Evolutionary conservation across 805 yeast genomes (phyloP).

Genomic region (Hanseniaspora valbyensis): DNA sequence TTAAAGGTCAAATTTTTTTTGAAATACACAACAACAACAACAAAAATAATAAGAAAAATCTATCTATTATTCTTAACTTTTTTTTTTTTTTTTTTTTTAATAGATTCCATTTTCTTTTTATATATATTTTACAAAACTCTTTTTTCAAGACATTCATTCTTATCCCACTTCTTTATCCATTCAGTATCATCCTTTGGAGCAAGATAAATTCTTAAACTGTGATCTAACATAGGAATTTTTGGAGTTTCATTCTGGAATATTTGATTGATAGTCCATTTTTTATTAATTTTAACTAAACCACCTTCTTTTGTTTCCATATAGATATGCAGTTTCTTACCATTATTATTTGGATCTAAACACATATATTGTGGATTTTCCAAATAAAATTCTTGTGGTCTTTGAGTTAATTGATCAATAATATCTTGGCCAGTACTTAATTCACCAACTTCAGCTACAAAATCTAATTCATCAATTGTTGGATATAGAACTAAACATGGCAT

Average conservation of each 20-base stretch:
- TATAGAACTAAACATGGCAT: constrained; percentile 72
- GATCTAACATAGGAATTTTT: constrained; percentile 66
- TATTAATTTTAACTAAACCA: constrained; percentile 77
- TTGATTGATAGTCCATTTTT: constrained; percentile 53
- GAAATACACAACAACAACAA: too few relatives aligned
- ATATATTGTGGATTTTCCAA: constrained; percentile 31
- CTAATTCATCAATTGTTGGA: constrained; percentile 77
- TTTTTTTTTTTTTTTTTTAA: too few relatives aligned
- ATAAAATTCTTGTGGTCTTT: constrained; percentile 62
- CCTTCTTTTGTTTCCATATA: constrained; percentile 76
- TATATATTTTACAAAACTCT: constrained; percentile 23
- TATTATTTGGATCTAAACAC: constrained; percentile 37
- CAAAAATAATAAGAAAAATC: too few relatives aligned
- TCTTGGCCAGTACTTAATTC: constrained; percentile 61
- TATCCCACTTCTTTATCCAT: constrained; percentile 63
- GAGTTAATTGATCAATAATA: constrained; percentile 46
- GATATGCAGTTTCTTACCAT: constrained; percentile 49
- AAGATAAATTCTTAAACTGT: constrained; percentile 56
- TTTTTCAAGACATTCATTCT: constrained; percentile 44
- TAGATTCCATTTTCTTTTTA: too few relatives aligned
- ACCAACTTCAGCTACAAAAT: constrained; percentile 62
- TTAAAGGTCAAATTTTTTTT: too few relatives aligned
- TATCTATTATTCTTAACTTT: too few relatives aligned
- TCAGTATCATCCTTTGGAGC: constrained; percentile 60
- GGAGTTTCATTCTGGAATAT: constrained; percentile 55